Base-by-base conservation (phyloP, 139 green algal genomes). In the Tetratostichococcus sp. region DNA sequence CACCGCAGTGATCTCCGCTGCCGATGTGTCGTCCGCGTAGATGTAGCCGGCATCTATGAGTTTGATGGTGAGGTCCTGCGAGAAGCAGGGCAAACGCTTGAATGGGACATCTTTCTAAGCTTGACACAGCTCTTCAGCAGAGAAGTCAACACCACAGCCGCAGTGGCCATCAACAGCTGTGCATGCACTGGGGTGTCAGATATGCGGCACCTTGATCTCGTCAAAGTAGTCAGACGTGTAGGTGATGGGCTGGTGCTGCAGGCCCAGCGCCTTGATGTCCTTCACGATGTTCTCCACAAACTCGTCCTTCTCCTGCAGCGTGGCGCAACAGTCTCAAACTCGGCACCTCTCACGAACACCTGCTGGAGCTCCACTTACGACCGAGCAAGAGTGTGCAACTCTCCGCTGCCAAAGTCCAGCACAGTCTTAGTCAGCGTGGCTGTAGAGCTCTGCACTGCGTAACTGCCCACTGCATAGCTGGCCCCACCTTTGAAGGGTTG, bases 271-370 rank as follows among this genome's bases (percentile, higher is more conserved):
- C 72, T 88, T 73, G 23, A 97, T 85, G 77, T 98, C 94, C 19
- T 84, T 84, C 57, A 98, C 80, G 78, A 99, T 99, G 79, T 92
- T 97, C 62, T 98, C 89, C 22, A 96, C 92, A 75, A 92, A 99
- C 87, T 99, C 96, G 58, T 98, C 89, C 83, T 98, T 98, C 87
- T 99, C 96, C 83, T 89, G 70, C 67, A 65, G 8, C 39, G 14
- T n/a, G n/a, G n/a, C n/a, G 39, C 39, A 50, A 50, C 8, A 14
- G 39, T 50, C n/a, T n/a, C n/a, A n/a, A n/a, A n/a, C n/a, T n/a
- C n/a, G n/a, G n/a, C n/a, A n/a, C n/a, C n/a, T n/a, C n/a, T n/a
- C n/a, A n/a, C n/a, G n/a, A n/a, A n/a, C n/a, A n/a, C n/a, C n/a
- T n/a, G n/a, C n/a, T n/a, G n/a, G n/a, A n/a, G n/a, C n/a, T n/a